Evolutionary conservation across 192 early-diverging fungal genomes (phyloP).

Genomic region (Backusella tuberculispora): DNA sequence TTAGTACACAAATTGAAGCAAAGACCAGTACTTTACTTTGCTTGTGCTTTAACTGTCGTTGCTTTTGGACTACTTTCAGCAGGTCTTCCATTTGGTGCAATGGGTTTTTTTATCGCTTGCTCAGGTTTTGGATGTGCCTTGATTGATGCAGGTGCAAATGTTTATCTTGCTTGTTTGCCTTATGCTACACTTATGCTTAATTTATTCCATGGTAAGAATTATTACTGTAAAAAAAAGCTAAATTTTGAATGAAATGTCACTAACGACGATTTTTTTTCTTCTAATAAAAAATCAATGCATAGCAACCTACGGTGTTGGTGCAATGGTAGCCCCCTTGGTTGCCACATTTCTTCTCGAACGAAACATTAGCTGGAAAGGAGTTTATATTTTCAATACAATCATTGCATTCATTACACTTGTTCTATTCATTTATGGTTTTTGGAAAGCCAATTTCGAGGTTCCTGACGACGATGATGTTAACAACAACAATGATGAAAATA

Average conservation of each 20-base stretch:
- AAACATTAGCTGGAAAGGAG: conserved; percentile 28
- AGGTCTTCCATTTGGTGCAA: conserved; percentile 26
- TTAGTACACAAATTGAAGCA: conserved; percentile 29
- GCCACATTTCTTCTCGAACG: conserved; percentile 24
- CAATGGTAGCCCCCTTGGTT: conserved; percentile 36
- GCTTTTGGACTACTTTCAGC: conserved; percentile 35
- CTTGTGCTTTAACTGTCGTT: conserved; percentile 12
- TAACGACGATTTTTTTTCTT: neutral
- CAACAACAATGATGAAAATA: neutral
- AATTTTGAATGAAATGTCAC: too few species aligned
- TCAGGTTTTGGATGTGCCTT: conserved; percentile 30
- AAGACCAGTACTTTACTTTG: conserved; percentile 17
- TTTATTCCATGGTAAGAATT: conserved; percentile 39
- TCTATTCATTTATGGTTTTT: conserved; percentile 18
- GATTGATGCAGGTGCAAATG: conserved; percentile 37
- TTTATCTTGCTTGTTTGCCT: conserved; percentile 30
- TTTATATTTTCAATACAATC: conserved; percentile 31
- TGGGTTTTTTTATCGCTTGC: conserved; percentile 31
- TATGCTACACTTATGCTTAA: conserved; percentile 38
- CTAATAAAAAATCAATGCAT: neutral
- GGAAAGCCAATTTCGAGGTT: conserved; percentile 1
- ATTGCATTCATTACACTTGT: conserved; percentile 27
- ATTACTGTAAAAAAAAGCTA: too few species aligned
- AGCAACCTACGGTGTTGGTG: conserved; percentile 40
- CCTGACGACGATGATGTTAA: neutral